Percentiles rank a stretch among this genome's conserved stretches.
These are phyloP conservation scores for Astrothelium subdiscretum DNA, from an alignment of 495 filamentous ascomycete genomes.

Conservation along the genomic window DNA sequence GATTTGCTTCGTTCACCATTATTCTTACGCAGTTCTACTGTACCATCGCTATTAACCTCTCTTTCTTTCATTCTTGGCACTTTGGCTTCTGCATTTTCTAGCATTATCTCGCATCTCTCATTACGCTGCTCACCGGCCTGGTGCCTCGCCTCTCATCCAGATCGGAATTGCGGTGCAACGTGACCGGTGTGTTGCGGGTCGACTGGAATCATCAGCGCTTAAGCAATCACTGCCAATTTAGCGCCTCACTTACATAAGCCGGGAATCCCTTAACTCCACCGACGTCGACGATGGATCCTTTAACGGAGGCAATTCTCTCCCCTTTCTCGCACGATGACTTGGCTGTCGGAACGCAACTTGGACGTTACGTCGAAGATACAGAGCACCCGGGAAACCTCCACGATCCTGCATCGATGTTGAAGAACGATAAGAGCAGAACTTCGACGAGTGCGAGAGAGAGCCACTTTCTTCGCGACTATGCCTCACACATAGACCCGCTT, in stretches of 20 bases:
- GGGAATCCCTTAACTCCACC: not conserved
- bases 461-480: slow-evolving; percentile 4
- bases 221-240: not conserved
- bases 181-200: not conserved
- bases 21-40: not conserved
- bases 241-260: not conserved
- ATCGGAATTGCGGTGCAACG: not conserved
- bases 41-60: not conserved
- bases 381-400: not conserved
- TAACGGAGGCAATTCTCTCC: not conserved
- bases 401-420: not conserved
- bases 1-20: not conserved
- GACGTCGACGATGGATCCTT: not conserved
- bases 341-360: not conserved
- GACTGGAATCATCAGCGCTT: not conserved
- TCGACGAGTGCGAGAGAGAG: not conserved
- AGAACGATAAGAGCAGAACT: not conserved
- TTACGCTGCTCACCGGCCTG: not conserved
- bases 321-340: not conserved
- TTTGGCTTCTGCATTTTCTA: no score
- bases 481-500: slow-evolving; percentile 1
- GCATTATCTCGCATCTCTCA: not conserved
- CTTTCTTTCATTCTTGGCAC: not conserved
- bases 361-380: not conserved
- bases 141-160: not conserved